Conservation (phyloP, 164 flowering plant species). For the Houttuynia cordata region DNA sequence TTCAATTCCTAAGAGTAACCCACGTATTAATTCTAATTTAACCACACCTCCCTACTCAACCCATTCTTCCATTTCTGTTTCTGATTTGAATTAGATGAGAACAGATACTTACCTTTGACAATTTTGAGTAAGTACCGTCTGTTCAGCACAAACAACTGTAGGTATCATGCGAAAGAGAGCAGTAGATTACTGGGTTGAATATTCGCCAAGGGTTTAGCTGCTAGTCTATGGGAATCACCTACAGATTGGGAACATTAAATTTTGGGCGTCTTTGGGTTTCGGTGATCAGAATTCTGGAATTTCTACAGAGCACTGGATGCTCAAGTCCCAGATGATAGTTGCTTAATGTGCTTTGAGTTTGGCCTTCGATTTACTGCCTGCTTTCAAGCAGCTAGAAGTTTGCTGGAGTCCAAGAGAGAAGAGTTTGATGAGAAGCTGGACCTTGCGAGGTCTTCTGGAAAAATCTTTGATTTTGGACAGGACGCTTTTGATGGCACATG, state of each 20-base stretch:
- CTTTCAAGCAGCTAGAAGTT: slow-evolving; percentile 13
- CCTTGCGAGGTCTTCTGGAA: slow-evolving; percentile 45
- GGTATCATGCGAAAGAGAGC: too few relatives aligned
- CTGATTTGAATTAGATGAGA: too few relatives aligned
- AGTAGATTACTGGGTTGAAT: background rate
- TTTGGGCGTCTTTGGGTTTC: slow-evolving; percentile 39
- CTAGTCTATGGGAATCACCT: slow-evolving; percentile 14
- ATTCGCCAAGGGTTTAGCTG: background rate
- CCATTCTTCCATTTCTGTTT: too few relatives aligned
- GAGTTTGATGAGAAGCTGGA: slow-evolving; percentile 40
- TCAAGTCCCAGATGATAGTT: slow-evolving; percentile 18
- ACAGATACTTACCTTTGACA: too few relatives aligned
- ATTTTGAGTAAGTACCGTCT: too few relatives aligned
- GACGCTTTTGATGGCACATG: slow-evolving; percentile 15
- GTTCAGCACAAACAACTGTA: too few relatives aligned
- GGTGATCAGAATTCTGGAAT: slow-evolving; percentile 9
- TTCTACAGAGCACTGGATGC: slow-evolving; percentile 25
- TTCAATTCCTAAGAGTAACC: too few relatives aligned
- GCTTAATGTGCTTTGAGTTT: slow-evolving; percentile 44
- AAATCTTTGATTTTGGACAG: slow-evolving; percentile 21
- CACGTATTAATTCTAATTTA: too few relatives aligned
- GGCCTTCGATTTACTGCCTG: slow-evolving; percentile 27
- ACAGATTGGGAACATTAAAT: slow-evolving; percentile 37
- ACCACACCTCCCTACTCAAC: too few relatives aligned
- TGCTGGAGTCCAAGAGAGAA: slow-evolving; percentile 13